Percentiles rank a stretch among this genome's conserved stretches.
Evolutionary conservation across 148 eudicot species (phyloP).

Genomic region (Fagopyrum tataricum): DNA sequence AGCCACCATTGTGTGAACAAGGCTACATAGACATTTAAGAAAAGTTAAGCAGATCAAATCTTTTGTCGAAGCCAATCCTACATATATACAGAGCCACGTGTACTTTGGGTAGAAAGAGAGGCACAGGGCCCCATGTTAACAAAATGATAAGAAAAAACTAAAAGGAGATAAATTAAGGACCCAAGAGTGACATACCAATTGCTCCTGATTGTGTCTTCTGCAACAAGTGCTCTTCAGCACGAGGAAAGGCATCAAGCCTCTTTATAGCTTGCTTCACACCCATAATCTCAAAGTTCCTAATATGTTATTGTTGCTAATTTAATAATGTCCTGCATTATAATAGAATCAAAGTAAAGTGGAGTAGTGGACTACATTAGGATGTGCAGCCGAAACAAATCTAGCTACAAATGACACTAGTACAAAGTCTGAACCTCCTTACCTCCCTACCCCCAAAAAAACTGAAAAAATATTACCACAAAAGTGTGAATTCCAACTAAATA

Average conservation of each 20-base stretch:
- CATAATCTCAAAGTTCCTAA: slow-evolving; percentile 30
- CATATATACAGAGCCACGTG: neutral
- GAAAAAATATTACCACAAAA: neutral
- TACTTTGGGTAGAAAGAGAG: too few species aligned
- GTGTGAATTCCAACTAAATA: neutral
- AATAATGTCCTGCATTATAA: neutral
- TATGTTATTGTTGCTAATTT: neutral
- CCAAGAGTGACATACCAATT: slow-evolving; percentile 38
- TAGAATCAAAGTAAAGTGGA: neutral
- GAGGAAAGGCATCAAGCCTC: slow-evolving; percentile 86
- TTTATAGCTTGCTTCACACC: slow-evolving; percentile 77
- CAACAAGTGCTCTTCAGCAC: slow-evolving; percentile 91
- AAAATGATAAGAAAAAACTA: neutral
- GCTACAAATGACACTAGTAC: neutral
- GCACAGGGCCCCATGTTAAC: neutral
- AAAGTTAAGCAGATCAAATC: neutral
- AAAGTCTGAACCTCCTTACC: neutral
- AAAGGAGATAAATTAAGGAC: slow-evolving; percentile 9
- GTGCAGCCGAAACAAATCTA: neutral
- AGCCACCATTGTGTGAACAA: neutral
- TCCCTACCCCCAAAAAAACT: neutral
- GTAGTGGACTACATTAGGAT: neutral
- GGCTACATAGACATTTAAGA: neutral
- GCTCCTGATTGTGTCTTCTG: slow-evolving; percentile 94
- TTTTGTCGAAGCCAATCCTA: neutral